Base-by-base conservation (phyloP, 345 rosid species). In the Euphorbia peplus region DNA sequence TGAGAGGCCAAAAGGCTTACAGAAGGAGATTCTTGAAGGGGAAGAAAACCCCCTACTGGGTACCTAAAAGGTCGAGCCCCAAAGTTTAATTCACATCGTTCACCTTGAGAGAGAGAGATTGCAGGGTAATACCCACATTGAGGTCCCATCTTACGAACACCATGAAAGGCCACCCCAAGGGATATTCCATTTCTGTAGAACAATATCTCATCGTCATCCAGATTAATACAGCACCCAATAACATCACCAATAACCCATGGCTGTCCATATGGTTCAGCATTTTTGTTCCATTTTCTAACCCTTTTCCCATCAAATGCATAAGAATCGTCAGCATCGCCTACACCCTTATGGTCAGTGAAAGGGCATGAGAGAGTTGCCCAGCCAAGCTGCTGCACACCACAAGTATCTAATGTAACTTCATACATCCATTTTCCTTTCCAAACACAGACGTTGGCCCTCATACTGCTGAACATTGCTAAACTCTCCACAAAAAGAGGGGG, bases 401-500 rank as follows among this genome's bases (percentile, higher is more conserved):
- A 86, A 74, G 97, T 91, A 81, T 91, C 99, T 53, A 95, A 83
- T 56, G 83, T 73, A 32, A 88, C 96, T 86, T 93, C 98, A 76
- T 91, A 93, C 98, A 93, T 91, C 97, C 98, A 93, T 81, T 86
- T 93, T 16, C 98, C 93, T 80, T 83, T 86, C 98, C 98, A 93
- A 66, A 88, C 89, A 80, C 82, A 85, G 66, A 80, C 84, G 82
- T 95, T 95, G 56, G 96, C 93, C 83, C 96, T 89, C 46, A 76
- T 81, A 18, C 97, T 89, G 68, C 99, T 91, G 75, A 95, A 95
- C 71, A 88, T 74, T 8, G 97, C 88, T 74, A 89, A 72, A 82
- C 99, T 91, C 88, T 95, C 99, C 21, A 95, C 70, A 32, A 88
- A 89, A 71, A 89, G 79, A 37, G 96, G 95, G 1, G 83, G 82